phyloP scores from a whole-genome alignment of 495 filamentous ascomycete species.

The Penicillium canescens region DNA sequence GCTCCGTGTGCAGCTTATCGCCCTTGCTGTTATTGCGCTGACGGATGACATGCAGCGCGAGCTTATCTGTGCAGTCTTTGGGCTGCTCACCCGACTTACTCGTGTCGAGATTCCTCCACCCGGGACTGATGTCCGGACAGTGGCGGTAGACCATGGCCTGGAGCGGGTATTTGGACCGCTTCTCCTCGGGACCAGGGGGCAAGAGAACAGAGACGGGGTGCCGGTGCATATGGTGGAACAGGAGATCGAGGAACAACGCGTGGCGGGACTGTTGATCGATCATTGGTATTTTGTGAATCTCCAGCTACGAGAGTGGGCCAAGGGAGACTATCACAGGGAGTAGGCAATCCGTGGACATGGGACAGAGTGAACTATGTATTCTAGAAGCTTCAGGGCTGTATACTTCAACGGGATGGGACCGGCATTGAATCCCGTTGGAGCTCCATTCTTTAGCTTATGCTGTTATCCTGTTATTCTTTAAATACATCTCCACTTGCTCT shows the following conservation, averaged over 20 bases:
- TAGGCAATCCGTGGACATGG: constrained; percentile 1
- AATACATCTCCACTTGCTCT: neutral
- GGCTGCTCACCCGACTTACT: constrained; percentile 32
- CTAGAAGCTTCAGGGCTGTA: constrained; percentile 4
- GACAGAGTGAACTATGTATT: neutral
- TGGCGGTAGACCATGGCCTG: constrained; percentile 28
- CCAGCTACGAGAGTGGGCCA: constrained; percentile 30
- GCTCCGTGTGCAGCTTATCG: constrained; percentile 29
- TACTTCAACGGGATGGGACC: neutral
- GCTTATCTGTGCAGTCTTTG: constrained; percentile 43
- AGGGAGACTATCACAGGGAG: neutral
- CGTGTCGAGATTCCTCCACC: constrained; percentile 19
- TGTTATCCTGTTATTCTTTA: neutral
- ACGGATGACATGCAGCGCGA: constrained; percentile 39
- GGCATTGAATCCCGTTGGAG: constrained; percentile 9
- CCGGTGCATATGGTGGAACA: constrained; percentile 18
- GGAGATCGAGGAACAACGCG: constrained; percentile 34
- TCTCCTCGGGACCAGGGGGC: constrained; percentile 19
- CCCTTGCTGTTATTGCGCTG: constrained; percentile 40
- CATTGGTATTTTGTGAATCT: constrained; percentile 37
- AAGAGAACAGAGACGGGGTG: constrained; percentile 11
- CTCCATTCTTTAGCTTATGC: neutral
- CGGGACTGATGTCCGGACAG: constrained; percentile 16
- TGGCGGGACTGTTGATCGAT: constrained; percentile 33
- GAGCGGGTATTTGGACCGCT: constrained; percentile 36